These are phyloP conservation scores for Musa balbisiana DNA, from an alignment of 202 grass and related monocot species.

Conservation along the genomic window DNA sequence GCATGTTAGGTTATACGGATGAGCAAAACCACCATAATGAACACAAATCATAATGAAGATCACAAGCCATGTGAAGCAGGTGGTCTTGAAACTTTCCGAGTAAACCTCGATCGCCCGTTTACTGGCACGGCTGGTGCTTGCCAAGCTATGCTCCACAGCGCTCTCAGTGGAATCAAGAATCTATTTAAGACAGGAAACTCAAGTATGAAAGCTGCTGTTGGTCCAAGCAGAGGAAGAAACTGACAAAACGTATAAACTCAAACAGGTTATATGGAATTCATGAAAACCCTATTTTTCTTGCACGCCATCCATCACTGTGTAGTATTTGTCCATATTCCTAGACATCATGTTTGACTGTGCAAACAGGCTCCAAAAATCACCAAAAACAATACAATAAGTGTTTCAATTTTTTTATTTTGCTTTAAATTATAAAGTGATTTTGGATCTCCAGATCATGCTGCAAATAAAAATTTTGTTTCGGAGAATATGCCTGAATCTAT, in stretches of 20 bases:
- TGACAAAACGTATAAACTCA: not conserved
- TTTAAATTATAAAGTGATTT: no score
- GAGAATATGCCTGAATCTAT: no score
- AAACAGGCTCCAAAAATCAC: no score
- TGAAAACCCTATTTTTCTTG: not conserved
- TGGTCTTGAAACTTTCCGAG: conserved; percentile 58
- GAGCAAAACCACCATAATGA: conserved; percentile 84
- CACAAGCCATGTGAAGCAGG: conserved; percentile 77
- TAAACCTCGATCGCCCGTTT: conserved; percentile 47
- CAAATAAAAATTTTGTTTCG: no score
- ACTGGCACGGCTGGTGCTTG: conserved; percentile 47
- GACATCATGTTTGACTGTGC: no score
- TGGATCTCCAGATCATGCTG: no score
- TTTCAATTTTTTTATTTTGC: no score
- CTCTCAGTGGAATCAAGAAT: conserved; percentile 79
- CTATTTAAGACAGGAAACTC: conserved; percentile 26
- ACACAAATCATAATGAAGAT: conserved; percentile 61
- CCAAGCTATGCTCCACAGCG: conserved; percentile 66
- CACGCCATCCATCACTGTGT: no score
- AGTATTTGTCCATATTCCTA: no score
- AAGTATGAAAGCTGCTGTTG: conserved; percentile 3
- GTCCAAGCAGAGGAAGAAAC: not conserved
- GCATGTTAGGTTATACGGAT: conserved; percentile 44
- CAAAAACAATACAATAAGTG: no score
- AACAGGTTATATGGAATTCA: not conserved